Base-by-base conservation (phyloP, 2,329 filamentous ascomycete species). In the Aspergillus brunneoviolaceus region DNA sequence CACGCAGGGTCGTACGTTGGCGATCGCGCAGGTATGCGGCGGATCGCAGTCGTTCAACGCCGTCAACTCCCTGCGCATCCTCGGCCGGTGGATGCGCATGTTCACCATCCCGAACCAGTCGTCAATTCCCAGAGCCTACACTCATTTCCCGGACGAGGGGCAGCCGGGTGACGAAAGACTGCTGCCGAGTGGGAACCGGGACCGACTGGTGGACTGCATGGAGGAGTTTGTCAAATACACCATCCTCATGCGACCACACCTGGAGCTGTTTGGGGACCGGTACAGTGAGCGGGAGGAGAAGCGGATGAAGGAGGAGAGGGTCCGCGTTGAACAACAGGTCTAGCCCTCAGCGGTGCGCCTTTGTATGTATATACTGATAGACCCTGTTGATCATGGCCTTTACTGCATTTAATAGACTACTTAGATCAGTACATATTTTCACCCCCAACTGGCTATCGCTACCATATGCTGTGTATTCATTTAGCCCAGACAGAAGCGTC, bases 171-270 rank as follows among this genome's bases (percentile, higher is more conserved):
- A 82, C 25, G 82, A 80, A 51, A 74, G 84, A 35, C 74, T 88
- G 27, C 78, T 84, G 69, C 77, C 82, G 0, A 84, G 85, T 67
- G 76, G 78, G 0, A 87, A 88, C 62, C 74, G 86, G 11, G 84
- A 87, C 58, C 76, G 86, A 2, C 66, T 88, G 14, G 85, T 88
- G 1, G 86, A 89, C 74, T 87, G 85, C 63, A 88, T 88, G 82
- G 87, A 89, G 74, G 87, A 89, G 71, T 83, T 89, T 72, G 86
- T 89, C 4, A 89, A 89, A 70, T 88, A 87, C 67, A 89, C 85
- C 0, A 80, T 89, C 29, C 63, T 89, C 1, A 88, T 89, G 85
- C 75, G 85, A 56, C 82, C 82, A 25, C 83, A 87, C 64, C 81
- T 87, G 63, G 80, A 80, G 27, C 71, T 88, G 2, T 88, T 89